Evolutionary conservation across 257 asterid species (phyloP), one percentile per base, ranked within the genome.

Genomic region (Lycium ferocissimum): DNA sequence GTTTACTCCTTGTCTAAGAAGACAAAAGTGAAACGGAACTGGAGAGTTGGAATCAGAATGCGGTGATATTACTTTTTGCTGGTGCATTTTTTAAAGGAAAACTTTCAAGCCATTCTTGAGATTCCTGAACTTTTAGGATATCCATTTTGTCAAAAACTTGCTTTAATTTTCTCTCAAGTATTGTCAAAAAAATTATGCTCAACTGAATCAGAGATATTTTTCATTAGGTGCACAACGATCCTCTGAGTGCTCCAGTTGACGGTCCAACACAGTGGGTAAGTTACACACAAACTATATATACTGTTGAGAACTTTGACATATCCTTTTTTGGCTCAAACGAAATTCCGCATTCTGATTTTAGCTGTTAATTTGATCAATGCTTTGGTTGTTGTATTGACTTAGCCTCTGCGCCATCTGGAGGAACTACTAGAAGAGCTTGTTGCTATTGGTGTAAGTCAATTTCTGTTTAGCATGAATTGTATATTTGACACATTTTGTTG

Each of bases 251-350:
- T 88, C 98, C 97, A 37, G 99, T 96, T 80, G 99, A 96, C 92
- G 99, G 98, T 84, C 98, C 98, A 87, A 96, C 99, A 84, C 99
- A 95, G 85, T 96, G 98, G 98, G 99, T 96, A 86, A 90, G 92
- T 84, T 84, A 81, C 33, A 54, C 43, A n/a, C 49, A 53, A 78
- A 78, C 49, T 22, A 53, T 15, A 33, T 26, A 1, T 14, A 26
- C 2, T 78, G 82, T 78, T 78, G 49, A 9, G 82, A 53, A 9
- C 53, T 73, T 15, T 43, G 33, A 18, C 72, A 1, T 9, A 17
- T 58, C 81, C 38, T 3, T 14, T 9, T 54, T 8, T 59, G 1
- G 33, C 13, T 33, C 3, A 12, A 26, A 45, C 14, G 80, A 4
- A 67, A 0, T 70, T 57, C n/a, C 35, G 5, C 2, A 62, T 14